These are phyloP conservation scores for Fusarium napiforme DNA, from an alignment of 2,329 filamentous ascomycete species.

Conservation along the genomic window DNA sequence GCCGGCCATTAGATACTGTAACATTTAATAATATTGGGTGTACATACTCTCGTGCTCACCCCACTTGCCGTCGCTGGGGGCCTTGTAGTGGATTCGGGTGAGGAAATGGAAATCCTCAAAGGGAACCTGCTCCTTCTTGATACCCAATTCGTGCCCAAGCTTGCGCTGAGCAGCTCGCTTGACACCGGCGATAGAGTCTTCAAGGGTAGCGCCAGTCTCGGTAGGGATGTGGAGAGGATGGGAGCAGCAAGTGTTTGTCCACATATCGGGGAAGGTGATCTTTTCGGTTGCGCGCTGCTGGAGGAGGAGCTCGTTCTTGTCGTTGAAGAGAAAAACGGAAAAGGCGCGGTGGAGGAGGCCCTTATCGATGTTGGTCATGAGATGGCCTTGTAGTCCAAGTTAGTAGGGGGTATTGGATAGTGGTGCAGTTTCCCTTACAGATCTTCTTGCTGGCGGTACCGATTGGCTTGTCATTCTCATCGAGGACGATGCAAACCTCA, in stretches of 20 bases:
- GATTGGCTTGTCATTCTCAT: slow-evolving; percentile 91
- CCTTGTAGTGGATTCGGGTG: slow-evolving; percentile 97
- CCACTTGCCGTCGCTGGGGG: slow-evolving; percentile 96
- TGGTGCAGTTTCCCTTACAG: slow-evolving; percentile 68
- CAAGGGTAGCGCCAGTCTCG: slow-evolving; percentile 86
- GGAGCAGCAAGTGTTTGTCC: slow-evolving; percentile 99
- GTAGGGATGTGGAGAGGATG: slow-evolving; percentile 92
- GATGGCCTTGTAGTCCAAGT: slow-evolving; percentile 72
- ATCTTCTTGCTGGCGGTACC: slow-evolving; percentile 98
- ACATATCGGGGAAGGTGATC: slow-evolving; percentile 99
- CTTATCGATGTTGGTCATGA: slow-evolving; percentile 98
- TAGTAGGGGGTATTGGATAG: slow-evolving; percentile 14
- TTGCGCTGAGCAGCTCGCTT: slow-evolving; percentile 94
- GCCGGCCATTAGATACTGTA: slow-evolving; percentile 23
- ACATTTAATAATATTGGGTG: neutral
- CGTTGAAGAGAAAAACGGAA: slow-evolving; percentile 97
- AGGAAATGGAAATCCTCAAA: slow-evolving; percentile 92
- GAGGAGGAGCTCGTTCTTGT: slow-evolving; percentile 88
- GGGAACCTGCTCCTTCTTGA: slow-evolving; percentile 88
- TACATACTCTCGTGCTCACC: slow-evolving; percentile 95
- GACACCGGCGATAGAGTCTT: slow-evolving; percentile 83
- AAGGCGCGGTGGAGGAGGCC: slow-evolving; percentile 97
- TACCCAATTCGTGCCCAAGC: slow-evolving; percentile 93
- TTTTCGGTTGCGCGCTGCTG: slow-evolving; percentile 97
- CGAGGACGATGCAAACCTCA: slow-evolving; percentile 96